Evolutionary conservation across 2,329 filamentous ascomycete genomes (phyloP), one percentile per base, ranked within the genome.

Genomic region (Biscogniauxia sp.): DNA sequence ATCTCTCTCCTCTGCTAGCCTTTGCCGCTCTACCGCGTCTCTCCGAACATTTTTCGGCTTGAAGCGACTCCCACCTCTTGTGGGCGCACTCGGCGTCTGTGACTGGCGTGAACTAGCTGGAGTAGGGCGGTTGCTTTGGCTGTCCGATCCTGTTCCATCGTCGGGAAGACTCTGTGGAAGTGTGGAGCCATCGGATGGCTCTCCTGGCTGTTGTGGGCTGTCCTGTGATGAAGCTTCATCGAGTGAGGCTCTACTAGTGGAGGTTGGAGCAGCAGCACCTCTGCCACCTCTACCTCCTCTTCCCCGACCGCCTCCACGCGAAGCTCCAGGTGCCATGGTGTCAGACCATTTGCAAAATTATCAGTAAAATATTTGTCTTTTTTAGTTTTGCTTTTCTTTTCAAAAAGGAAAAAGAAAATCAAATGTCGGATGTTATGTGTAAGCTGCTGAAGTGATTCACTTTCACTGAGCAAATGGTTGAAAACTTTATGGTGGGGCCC

Each of bases 1-100:
- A 20, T 65, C 69, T 59, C 73, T 66, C 37, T 69, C 78, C 71
- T 66, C 77, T 53, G 81, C 81, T 9, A 83, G 70, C 55, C 66
- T 76, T 57, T 81, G 79, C 68, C 81, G 74, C 56, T 82, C 80
- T 6, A 78, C 77, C 58, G 82, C 80, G 71, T 83, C 80, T 76
- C 81, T 74, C 57, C 81, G 77, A 54, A 82, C 69, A 61, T 78
- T 80, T 64, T 78, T 82, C 28, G 81, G 81, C 56, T 76, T 77
- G 56, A 83, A 82, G 45, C 81, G 76, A 49, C 74, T 75, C 9
- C 70, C 61, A 20, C 71, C 69, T n/a, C 75, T 69, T 19, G 75
- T 76, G 26, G 76, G 72, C 9, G 74, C 73, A 45, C 74, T 72
- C 3, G 77, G 68, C 5, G 75, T 70, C 41, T 73, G 66, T 7